phyloP scores from a whole-genome alignment of 2,329 filamentous ascomycete genomes.

The Alternaria gaisen region DNA sequence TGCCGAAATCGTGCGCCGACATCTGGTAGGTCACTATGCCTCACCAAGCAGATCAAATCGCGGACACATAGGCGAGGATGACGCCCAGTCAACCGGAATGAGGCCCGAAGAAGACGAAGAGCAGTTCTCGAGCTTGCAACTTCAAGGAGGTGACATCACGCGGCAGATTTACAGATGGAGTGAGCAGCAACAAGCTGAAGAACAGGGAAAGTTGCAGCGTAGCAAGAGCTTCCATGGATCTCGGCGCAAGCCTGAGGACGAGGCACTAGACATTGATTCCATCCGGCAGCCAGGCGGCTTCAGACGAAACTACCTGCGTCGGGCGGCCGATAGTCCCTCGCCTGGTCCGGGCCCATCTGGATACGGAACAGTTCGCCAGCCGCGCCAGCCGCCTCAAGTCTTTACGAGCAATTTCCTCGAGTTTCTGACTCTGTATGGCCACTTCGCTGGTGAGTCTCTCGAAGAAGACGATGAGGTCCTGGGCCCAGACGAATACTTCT shows the following conservation, averaged over 20 bases:
- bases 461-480: slow-evolving; percentile 95
- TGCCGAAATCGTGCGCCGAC: slow-evolving; percentile 87
- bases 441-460: slow-evolving; percentile 96
- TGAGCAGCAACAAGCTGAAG: slow-evolving; percentile 79
- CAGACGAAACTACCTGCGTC: slow-evolving; percentile 84
- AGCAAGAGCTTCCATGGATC: slow-evolving; percentile 88
- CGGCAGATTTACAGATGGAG: slow-evolving; percentile 97
- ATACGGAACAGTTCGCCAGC: slow-evolving; percentile 47
- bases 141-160: slow-evolving; percentile 95
- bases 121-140: slow-evolving; percentile 89
- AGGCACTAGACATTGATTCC: slow-evolving; percentile 82
- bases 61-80: slow-evolving; percentile 34
- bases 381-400: slow-evolving; percentile 37
- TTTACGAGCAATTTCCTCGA: slow-evolving; percentile 95
- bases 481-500: slow-evolving; percentile 89
- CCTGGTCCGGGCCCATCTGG: slow-evolving; percentile 55
- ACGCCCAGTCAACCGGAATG: slow-evolving; percentile 51
- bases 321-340: slow-evolving; percentile 73
- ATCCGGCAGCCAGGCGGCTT: slow-evolving; percentile 97
- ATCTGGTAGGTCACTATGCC: slow-evolving; percentile 70
- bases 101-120: slow-evolving; percentile 61
- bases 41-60: slow-evolving; percentile 48
- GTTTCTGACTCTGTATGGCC: slow-evolving; percentile 92
- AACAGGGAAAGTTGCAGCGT: slow-evolving; percentile 70
- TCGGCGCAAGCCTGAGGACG: slow-evolving; percentile 79